Evolutionary conservation across 225 moss, liverwort and hornwort genomes (phyloP), one percentile per base, ranked within the genome.

Genomic region (Polytrichum formosum): DNA sequence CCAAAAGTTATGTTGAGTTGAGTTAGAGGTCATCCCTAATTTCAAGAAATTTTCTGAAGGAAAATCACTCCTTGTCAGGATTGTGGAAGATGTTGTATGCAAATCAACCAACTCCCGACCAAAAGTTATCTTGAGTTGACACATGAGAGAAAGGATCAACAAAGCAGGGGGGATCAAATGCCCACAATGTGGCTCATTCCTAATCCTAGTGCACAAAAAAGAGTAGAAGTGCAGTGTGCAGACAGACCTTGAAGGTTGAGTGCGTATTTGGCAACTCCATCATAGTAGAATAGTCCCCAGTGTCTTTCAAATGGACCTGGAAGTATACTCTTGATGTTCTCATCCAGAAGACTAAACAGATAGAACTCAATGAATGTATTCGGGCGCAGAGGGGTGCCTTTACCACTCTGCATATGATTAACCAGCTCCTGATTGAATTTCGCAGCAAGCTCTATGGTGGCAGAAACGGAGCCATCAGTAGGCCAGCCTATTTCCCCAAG

Each of bases 401-500:
- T 64, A 0, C 68, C 70, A 2, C 83, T 83, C 65, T 87, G 86
- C 75, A 87, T 37, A 59, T 83, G 86, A 63, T 76, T 63, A 0
- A 87, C 79, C 29, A 87, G 59, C 76, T 87, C 73, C 68, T 78
- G 80, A 21, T 87, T 87, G 5, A 66, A 87, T 25, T 25, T 80
- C 16, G 75, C 74, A 0, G 83, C 86, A 67, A 78, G 61, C 0
- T 46, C 65, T 72, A 66, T 60, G 4, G 77, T 74, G 7, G 87
- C 87, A 33, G 26, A 77, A 4, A 66, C 29, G 78, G 56, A 67
- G 6, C 86, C 83, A 72, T 87, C 79, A 1, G 68, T 35, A 26
- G 88, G 76, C 88, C 93, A 82, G 26, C 85, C 76, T 64, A 91
- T 85, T 73, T 92, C 74, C 37, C 92, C 85, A 54, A 95, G 67